phyloP scores from a whole-genome alignment of 768 basidiomycete species.

The Lentinula sp. region DNA sequence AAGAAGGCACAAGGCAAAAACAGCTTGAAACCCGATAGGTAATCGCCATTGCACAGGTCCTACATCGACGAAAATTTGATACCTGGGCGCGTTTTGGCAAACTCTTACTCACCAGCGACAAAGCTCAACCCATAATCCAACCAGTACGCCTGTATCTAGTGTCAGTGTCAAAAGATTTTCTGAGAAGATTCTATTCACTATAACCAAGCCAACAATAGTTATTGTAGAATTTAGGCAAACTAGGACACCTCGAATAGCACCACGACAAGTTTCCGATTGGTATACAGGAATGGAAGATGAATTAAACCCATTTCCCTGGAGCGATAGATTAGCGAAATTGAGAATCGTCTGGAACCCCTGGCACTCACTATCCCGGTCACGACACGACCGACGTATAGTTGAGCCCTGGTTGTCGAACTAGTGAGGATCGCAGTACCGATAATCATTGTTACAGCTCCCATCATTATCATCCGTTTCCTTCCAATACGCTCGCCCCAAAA shows the following conservation, averaged over 20 bases:
- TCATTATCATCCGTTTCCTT: slow-evolving; percentile 32
- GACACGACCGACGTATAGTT: slow-evolving; percentile 30
- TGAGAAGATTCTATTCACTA: slow-evolving; percentile 18
- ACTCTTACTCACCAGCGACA: slow-evolving; percentile 16
- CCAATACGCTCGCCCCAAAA: slow-evolving; percentile 32
- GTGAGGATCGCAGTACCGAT: slow-evolving; percentile 31
- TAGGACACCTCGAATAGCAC: slow-evolving; percentile 26
- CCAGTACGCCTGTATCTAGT: slow-evolving; percentile 27
- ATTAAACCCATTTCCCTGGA: slow-evolving; percentile 31
- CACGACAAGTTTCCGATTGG: slow-evolving; percentile 33
- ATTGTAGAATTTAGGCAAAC: slow-evolving; percentile 32
- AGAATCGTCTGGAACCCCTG: too few relatives aligned
- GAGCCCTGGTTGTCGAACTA: slow-evolving; percentile 31
- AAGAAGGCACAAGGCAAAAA: slow-evolving; percentile 31
- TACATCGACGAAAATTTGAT: background rate
- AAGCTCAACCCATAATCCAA: slow-evolving; percentile 35
- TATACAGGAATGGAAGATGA: slow-evolving; percentile 35
- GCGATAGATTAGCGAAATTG: background rate
- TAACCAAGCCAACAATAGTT: slow-evolving; percentile 32
- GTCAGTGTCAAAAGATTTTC: background rate
- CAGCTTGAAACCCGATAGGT: slow-evolving; percentile 29
- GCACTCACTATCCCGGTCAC: slow-evolving; percentile 28
- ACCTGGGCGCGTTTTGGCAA: slow-evolving; percentile 15
- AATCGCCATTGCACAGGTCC: slow-evolving; percentile 21
- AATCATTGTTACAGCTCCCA: slow-evolving; percentile 29